Conservation (phyloP, 225 moss, liverwort and hornwort genomes). For the Pseudisothecium myosuroides region DNA sequence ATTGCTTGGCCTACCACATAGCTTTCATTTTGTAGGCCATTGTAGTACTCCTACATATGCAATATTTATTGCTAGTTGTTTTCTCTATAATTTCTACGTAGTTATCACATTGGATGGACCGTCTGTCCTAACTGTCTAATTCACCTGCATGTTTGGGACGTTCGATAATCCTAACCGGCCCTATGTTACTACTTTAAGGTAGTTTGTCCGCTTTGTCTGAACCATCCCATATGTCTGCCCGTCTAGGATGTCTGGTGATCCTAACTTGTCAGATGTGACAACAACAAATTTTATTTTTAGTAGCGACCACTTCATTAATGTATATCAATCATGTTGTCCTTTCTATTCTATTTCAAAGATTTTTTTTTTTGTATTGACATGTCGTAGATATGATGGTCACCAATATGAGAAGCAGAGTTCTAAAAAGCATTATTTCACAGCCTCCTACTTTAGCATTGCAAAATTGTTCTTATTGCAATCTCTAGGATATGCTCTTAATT, state of each 20-base stretch:
- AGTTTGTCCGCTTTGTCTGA: too few species aligned
- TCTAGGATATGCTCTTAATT: background rate
- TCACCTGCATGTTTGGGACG: too few species aligned
- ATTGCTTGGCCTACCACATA: accelerated
- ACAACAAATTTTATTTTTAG: too few species aligned
- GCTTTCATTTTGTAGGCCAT: background rate
- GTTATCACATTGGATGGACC: too few species aligned
- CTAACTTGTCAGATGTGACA: too few species aligned
- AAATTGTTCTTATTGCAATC: accelerated
- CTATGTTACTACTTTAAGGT: too few species aligned
- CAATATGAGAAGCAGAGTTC: background rate
- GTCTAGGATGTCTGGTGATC: too few species aligned
- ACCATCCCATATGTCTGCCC: too few species aligned
- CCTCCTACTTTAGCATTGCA: background rate
- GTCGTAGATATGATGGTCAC: accelerated
- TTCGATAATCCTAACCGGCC: too few species aligned
- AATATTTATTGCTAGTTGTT: background rate
- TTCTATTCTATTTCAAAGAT: background rate
- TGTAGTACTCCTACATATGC: accelerated
- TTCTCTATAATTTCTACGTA: background rate
- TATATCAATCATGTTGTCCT: accelerated
- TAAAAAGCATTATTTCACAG: accelerated
- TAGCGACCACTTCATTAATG: background rate
- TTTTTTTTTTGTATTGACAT: background rate
- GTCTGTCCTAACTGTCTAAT: too few species aligned